phyloP scores from a whole-genome alignment of 305 asterid genomes.

The Solanum aculeatissimum region DNA sequence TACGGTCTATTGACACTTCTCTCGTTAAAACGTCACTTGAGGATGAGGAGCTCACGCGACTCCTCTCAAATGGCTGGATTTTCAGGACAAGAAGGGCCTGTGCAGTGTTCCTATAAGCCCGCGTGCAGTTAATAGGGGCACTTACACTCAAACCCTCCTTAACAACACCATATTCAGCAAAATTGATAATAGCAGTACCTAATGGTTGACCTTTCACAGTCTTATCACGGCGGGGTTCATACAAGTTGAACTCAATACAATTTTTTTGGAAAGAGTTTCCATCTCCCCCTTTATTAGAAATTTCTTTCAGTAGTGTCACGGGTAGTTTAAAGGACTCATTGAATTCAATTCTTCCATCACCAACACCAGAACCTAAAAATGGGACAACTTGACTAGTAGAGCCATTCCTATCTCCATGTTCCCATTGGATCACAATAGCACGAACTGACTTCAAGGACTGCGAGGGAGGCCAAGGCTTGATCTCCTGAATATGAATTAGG shows the following conservation, averaged over 20 bases:
- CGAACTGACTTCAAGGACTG: conserved; percentile 48
- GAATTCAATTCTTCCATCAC: conserved; percentile 51
- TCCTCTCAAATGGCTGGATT: conserved; percentile 42
- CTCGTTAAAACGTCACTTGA: conserved; percentile 34
- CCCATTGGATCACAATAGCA: conserved; percentile 72
- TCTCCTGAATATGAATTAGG: conserved; percentile 46
- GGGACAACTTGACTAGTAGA: conserved; percentile 58
- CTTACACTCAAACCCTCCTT: conserved; percentile 35
- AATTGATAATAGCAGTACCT: conserved; percentile 64
- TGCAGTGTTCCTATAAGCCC: conserved; percentile 57
- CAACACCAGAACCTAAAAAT: conserved; percentile 36
- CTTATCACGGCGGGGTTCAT: conserved; percentile 64
- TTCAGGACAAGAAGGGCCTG: conserved; percentile 57
- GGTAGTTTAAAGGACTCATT: conserved; percentile 52
- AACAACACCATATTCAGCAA: conserved; percentile 54
- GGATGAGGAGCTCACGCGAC: conserved; percentile 22
- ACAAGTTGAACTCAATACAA: conserved; percentile 61
- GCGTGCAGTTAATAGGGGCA: conserved; percentile 54
- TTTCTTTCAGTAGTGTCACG: conserved; percentile 35
- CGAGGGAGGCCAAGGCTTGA: conserved; percentile 94
- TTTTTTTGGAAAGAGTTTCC: conserved; percentile 52
- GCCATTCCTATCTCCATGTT: conserved; percentile 48
- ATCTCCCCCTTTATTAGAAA: conserved; percentile 30
- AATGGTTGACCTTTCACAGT: conserved; percentile 58
- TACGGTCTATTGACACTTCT: conserved; percentile 43